Evolutionary conservation across 2,329 filamentous ascomycete species (phyloP), one percentile per base, ranked within the genome.

Genomic region (Botryotinia globosa): DNA sequence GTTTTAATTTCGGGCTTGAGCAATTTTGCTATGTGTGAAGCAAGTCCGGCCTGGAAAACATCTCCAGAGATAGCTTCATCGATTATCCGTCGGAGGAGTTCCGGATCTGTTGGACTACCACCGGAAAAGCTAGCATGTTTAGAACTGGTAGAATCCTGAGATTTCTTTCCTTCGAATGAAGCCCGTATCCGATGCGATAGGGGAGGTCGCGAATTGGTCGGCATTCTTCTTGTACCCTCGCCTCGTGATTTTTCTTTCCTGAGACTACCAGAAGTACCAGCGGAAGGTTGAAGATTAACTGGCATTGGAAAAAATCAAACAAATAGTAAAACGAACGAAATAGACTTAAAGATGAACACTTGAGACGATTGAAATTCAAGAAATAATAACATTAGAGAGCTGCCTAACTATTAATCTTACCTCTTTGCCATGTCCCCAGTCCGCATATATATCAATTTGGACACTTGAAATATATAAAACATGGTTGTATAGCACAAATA

Each of bases 401-500:
- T 14, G 37, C 65, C 48, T 68, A 56, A 56, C 65, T 32, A 32
- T 44, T 42, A 68, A 68, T 68, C 65, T 68, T 56, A 68, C 65
- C 65, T 42, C 29, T 67, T 66, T 32, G 16, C 48, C 65, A 56
- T 68, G 65, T 58, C 39, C 65, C 65, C 37, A 68, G 65, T 58
- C 12, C 48, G 25, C 48, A 58, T 56, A 68, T 68, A 68, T 56
- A 7, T 25, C 25, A 67, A 42, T 67, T 42, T 42, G 65, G 4
- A 25, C 14, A 42, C n/a, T 65, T 37, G 34, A 20, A 12, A 56
- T 42, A 71, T 81, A 82, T 74, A 44, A 44, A 61, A 69, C 44
- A 71, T 39, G 68, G 68, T 83, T 81, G 71, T 79, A 77, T 48
- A 79, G 75, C 61, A 88, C 86, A 44, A 86, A 82, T 0, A 81